Percentiles rank a stretch among this genome's conserved stretches.
Evolutionary conservation across 2,329 filamentous ascomycete genomes (phyloP).

Genomic region (Helminthosporium solani): DNA sequence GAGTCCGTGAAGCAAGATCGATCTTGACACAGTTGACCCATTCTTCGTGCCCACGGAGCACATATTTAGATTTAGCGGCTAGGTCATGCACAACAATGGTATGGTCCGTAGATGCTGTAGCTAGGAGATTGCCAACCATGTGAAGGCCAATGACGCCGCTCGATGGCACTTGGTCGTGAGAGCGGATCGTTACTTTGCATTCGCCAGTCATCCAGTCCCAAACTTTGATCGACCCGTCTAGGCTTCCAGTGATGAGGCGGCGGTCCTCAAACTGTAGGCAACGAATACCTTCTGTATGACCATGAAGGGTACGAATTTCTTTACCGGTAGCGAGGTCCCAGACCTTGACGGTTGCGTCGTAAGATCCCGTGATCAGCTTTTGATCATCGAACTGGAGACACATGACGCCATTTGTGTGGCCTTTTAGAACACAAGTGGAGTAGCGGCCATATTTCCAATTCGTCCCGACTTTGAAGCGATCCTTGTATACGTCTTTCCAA

Average conservation of each 20-base stretch:
- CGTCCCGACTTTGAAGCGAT: constrained; percentile 90
- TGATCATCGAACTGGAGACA: constrained; percentile 81
- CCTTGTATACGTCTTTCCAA: constrained; percentile 97
- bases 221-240: constrained; percentile 84
- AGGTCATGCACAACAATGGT: constrained; percentile 94
- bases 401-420: constrained; percentile 85
- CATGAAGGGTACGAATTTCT: constrained; percentile 78
- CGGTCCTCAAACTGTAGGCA: constrained; percentile 90
- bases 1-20: constrained; percentile 75
- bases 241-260: constrained; percentile 85
- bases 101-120: constrained; percentile 85
- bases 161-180: constrained; percentile 58
- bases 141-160: constrained; percentile 85
- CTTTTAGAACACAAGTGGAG: constrained; percentile 78
- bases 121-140: constrained; percentile 80
- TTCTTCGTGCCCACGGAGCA: constrained; percentile 80
- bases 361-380: constrained; percentile 89
- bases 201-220: constrained; percentile 97
- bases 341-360: constrained; percentile 92
- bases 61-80: constrained; percentile 75
- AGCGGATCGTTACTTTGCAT: constrained; percentile 76
- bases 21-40: constrained; percentile 97
- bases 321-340: constrained; percentile 91
- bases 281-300: constrained; percentile 80
- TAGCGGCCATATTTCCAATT: constrained; percentile 98